Evolutionary conservation across 345 rosid species (phyloP).

Genomic region (Carallia pectinifolia): DNA sequence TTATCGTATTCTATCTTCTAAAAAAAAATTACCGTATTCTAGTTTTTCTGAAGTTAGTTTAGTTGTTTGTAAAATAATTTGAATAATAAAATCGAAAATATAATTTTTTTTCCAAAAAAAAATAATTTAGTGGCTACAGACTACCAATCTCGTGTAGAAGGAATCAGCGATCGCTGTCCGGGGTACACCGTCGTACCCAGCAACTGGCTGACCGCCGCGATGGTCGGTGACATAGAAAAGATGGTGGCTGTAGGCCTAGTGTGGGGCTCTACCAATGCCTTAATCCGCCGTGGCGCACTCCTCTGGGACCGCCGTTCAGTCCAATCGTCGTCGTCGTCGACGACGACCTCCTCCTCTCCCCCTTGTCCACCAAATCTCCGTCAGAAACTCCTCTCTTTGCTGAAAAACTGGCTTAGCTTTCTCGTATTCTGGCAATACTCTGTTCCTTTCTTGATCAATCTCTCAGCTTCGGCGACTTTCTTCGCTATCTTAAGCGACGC

Average conservation of each 20-base stretch:
- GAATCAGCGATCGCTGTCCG: not conserved
- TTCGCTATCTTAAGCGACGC: conserved; percentile 65
- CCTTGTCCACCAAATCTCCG: conserved; percentile 27
- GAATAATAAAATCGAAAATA: no score
- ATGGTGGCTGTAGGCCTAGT: conserved; percentile 85
- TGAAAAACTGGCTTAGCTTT: conserved; percentile 54
- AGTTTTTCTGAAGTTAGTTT: no score
- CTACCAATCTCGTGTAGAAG: no score
- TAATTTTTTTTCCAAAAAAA: no score
- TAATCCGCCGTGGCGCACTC: conserved; percentile 84
- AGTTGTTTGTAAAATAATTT: no score
- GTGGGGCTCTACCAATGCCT: conserved; percentile 94
- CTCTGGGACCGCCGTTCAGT: conserved; percentile 56
- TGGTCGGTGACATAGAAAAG: conserved; percentile 68
- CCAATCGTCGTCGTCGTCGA: conserved; percentile 5
- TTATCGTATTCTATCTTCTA: no score
- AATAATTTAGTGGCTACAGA: no score
- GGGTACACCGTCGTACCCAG: no score
- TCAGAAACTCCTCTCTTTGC: conserved; percentile 36
- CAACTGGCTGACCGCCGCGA: conserved; percentile 4
- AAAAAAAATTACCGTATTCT: no score
- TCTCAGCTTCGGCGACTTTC: conserved; percentile 88
- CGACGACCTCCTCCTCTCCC: conserved; percentile 16
- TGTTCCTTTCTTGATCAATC: conserved; percentile 72
- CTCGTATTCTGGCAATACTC: conserved; percentile 89